phyloP scores from a whole-genome alignment of 192 early-diverging fungal species.

The Martensiomyces pterosporus region DNA sequence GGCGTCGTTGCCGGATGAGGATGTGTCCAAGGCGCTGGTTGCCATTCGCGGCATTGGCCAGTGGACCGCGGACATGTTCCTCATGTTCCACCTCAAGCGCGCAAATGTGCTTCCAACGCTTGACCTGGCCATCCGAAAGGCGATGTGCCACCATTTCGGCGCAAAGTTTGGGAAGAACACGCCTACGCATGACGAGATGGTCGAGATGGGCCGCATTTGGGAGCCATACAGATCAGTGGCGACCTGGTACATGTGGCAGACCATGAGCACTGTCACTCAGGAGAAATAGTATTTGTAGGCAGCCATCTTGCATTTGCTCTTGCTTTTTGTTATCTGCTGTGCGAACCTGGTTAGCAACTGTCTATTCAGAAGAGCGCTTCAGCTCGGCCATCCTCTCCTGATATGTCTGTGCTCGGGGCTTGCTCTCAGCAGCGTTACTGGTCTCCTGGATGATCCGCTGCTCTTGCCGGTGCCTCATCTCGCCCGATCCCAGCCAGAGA shows the following conservation, averaged over 20 bases:
- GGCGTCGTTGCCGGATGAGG: conserved; percentile 52
- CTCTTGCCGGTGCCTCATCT: conserved; percentile 23
- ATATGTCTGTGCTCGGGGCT: conserved; percentile 27
- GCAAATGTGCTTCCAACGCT: conserved; percentile 66
- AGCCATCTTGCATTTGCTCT: conserved; percentile 5
- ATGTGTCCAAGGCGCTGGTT: conserved; percentile 52
- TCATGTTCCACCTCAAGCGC: conserved; percentile 67
- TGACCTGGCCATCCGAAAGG: conserved; percentile 64
- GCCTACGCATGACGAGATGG: conserved; percentile 54
- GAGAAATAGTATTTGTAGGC: conserved; percentile 15
- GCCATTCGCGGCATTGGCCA: conserved; percentile 64
- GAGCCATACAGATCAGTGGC: conserved; percentile 62
- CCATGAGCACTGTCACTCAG: conserved; percentile 39
- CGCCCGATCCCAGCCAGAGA: conserved; percentile 38
- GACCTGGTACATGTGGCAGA: conserved; percentile 66
- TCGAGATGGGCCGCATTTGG: conserved; percentile 54
- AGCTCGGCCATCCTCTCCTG: conserved; percentile 39
- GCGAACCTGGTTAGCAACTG: too few relatives aligned
- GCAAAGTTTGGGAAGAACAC: conserved; percentile 50
- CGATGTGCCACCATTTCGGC: conserved; percentile 61
- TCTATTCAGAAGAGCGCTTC: conserved; percentile 17
- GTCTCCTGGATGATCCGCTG: conserved; percentile 5
- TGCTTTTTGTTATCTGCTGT: too few relatives aligned
- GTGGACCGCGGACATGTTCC: conserved; percentile 73
- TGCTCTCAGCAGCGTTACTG: not conserved